These are phyloP conservation scores for Cryoendolithus antarcticus DNA, from an alignment of 2,329 filamentous ascomycete genomes.

Conservation along the genomic window DNA sequence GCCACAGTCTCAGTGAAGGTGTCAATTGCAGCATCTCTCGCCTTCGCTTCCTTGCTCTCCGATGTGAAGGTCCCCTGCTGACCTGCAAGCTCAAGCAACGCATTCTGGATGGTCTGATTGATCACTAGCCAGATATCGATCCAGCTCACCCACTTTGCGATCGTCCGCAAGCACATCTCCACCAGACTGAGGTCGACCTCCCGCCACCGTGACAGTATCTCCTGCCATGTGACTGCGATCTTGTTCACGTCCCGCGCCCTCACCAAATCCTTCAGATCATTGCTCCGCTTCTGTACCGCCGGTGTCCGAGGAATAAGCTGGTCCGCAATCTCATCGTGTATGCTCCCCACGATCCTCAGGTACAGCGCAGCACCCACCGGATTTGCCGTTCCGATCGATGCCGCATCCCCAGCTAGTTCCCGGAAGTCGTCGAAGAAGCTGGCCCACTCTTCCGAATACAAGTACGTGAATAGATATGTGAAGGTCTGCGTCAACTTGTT, in stretches of 20 bases:
- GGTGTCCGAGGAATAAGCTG: constrained; percentile 68
- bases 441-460: constrained; percentile 80
- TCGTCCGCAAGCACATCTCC: constrained; percentile 76
- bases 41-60: constrained; percentile 53
- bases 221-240: constrained; percentile 81
- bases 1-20: constrained; percentile 90
- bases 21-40: constrained; percentile 83
- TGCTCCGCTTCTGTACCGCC: constrained; percentile 72
- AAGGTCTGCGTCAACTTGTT: constrained; percentile 96
- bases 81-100: constrained; percentile 79
- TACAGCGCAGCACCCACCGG: constrained; percentile 69
- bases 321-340: constrained; percentile 97
- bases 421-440: constrained; percentile 86
- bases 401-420: constrained; percentile 55
- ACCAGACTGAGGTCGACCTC: constrained; percentile 57
- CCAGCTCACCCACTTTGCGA: constrained; percentile 98
- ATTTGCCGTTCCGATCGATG: constrained; percentile 48
- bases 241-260: constrained; percentile 78
- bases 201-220: constrained; percentile 69
- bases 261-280: constrained; percentile 80
- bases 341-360: constrained; percentile 72
- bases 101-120: constrained; percentile 73
- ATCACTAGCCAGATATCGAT: constrained; percentile 92
- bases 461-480: constrained; percentile 79
- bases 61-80: constrained; percentile 47